Percentiles rank a stretch among this genome's conserved stretches.
These are phyloP conservation scores for Fraxinus angustifolia DNA, from an alignment of 305 asterid species.

Conservation along the genomic window DNA sequence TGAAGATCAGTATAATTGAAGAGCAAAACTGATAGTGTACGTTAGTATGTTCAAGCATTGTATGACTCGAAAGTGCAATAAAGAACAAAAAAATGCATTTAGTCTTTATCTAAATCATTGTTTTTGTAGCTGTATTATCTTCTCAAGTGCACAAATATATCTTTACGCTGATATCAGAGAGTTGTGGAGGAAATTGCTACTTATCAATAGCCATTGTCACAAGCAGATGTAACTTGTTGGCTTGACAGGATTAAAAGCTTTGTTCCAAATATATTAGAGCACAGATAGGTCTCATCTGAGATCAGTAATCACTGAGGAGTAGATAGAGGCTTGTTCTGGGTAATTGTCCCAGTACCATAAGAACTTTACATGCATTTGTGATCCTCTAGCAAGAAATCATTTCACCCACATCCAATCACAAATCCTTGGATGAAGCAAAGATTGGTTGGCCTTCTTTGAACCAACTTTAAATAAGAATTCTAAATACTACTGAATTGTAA, in stretches of 20 bases:
- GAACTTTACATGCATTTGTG: background rate
- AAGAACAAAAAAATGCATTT: conserved; percentile 8
- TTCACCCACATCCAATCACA: background rate
- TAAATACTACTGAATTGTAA: background rate
- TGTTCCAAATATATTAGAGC: background rate
- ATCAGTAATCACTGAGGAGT: background rate
- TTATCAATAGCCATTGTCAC: background rate
- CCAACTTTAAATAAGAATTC: background rate
- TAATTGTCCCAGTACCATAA: background rate
- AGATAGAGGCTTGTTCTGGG: background rate
- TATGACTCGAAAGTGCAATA: conserved; percentile 35
- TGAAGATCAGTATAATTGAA: conserved; percentile 29
- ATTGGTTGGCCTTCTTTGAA: background rate
- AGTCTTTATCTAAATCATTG: background rate
- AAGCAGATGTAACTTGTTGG: background rate
- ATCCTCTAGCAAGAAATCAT: background rate
- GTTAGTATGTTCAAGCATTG: conserved; percentile 28
- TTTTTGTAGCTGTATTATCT: background rate
- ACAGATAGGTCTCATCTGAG: background rate
- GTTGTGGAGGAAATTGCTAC: background rate
- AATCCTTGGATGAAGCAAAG: background rate
- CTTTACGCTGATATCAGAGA: background rate
- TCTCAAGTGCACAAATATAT: background rate
- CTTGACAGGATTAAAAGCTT: background rate
- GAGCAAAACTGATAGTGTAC: conserved; percentile 44